These are phyloP conservation scores for Chlamydomonas incerta DNA, from an alignment of 139 green algal genomes.

Conservation along the genomic window DNA sequence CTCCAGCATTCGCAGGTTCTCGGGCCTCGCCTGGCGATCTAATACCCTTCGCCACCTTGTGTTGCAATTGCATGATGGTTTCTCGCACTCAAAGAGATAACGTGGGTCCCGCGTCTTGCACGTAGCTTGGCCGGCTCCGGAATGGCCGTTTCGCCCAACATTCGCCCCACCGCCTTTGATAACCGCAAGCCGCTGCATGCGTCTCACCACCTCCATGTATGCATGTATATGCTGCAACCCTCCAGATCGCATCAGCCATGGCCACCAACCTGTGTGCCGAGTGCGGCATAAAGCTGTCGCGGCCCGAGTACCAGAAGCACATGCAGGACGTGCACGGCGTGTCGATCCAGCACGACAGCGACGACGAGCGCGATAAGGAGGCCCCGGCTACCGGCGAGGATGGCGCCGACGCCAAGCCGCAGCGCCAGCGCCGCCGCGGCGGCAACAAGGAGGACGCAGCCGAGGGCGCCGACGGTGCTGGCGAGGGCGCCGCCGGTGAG, in stretches of 20 bases:
- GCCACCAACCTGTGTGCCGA: constrained; percentile 36
- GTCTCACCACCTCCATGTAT: too few relatives aligned
- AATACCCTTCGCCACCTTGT: too few relatives aligned
- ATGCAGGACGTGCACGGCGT: constrained; percentile 31
- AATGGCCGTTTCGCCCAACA: too few relatives aligned
- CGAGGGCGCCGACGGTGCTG: background rate
- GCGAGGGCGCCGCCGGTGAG: background rate
- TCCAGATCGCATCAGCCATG: background rate
- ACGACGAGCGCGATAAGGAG: background rate
- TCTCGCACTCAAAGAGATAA: too few relatives aligned
- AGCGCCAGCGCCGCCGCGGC: background rate
- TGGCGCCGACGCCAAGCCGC: background rate
- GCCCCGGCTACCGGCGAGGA: background rate
- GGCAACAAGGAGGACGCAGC: background rate
- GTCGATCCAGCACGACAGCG: background rate
- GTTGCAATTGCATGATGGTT: too few relatives aligned
- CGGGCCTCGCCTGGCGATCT: too few relatives aligned
- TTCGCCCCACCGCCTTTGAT: too few relatives aligned
- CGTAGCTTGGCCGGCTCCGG: too few relatives aligned
- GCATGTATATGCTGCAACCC: too few relatives aligned
- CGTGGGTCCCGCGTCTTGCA: too few relatives aligned
- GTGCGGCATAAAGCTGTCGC: constrained; percentile 12
- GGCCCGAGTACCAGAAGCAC: constrained; percentile 21
- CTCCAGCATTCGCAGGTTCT: too few relatives aligned
- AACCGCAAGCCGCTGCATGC: too few relatives aligned